Percentiles rank a stretch among this genome's conserved stretches.
These are phyloP conservation scores for Endocalyx cinctus DNA, from an alignment of 2,329 filamentous ascomycete genomes.

Conservation along the genomic window DNA sequence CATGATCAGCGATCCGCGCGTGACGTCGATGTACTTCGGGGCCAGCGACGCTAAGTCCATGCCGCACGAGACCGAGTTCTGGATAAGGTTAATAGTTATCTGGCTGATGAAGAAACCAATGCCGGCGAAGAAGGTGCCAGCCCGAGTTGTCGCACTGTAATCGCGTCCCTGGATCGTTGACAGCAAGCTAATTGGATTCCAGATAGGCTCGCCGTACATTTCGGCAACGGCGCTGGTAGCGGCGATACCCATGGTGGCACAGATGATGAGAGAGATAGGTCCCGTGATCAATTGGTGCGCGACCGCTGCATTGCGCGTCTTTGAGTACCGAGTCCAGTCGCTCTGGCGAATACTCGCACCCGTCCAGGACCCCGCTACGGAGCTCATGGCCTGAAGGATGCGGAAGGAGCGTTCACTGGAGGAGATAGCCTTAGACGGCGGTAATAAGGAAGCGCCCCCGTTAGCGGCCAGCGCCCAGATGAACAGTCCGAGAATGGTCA, in stretches of 20 bases:
- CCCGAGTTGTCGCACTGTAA: conserved; percentile 7
- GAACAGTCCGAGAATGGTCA: conserved; percentile 2
- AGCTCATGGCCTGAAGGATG: conserved; percentile 7
- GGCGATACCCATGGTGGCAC: conserved; percentile 6
- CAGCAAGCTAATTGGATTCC: conserved; percentile 11
- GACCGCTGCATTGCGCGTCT: conserved; percentile 1
- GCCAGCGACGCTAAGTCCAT: conserved; percentile 10
- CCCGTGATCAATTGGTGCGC: conserved; percentile 4
- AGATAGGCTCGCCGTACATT: conserved; percentile 8
- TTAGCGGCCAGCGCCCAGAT: conserved; percentile 6
- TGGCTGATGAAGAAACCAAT: conserved; percentile 10
- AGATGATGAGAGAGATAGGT: conserved; percentile 4
- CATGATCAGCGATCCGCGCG: conserved; percentile 11
- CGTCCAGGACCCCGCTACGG: conserved; percentile 3
- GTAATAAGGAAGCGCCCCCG: conserved; percentile 1
- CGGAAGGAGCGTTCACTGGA: conserved; percentile 5
- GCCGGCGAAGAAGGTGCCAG: conserved; percentile 12
- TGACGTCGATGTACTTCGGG: conserved; percentile 13
- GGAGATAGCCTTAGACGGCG: conserved; percentile 4
- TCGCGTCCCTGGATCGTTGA: conserved; percentile 2
- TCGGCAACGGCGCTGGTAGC: conserved; percentile 5
- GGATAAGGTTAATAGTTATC: conserved; percentile 8
- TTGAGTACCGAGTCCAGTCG: conserved; percentile 9
- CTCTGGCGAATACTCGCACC: conserved; percentile 6
- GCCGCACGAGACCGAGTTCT: conserved; percentile 6